Percentiles rank a stretch among this genome's conserved stretches.
phyloP scores from a whole-genome alignment of 768 basidiomycete species.

The Termitomyces sp. region DNA sequence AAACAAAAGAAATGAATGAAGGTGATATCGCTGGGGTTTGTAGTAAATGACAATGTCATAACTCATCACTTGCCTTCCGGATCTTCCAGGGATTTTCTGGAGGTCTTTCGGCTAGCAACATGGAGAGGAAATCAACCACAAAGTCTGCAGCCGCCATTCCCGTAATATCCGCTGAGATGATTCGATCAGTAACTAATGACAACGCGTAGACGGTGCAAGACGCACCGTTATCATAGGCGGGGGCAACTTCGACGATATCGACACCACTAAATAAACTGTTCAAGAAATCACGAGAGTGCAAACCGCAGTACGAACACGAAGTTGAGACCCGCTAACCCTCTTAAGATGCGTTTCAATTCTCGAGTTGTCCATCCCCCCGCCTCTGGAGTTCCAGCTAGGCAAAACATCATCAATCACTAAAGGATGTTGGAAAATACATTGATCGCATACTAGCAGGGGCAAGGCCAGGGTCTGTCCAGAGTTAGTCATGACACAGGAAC shows the following conservation, averaged over 20 bases:
- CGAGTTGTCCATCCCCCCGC: conserved; percentile 83
- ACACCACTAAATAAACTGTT: conserved; percentile 44
- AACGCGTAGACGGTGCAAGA: not conserved
- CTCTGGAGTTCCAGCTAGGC: conserved; percentile 77
- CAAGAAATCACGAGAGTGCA: not conserved
- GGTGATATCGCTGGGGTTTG: no score
- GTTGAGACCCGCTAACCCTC: conserved; percentile 76
- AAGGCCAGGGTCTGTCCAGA: conserved; percentile 58
- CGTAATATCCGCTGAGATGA: conserved; percentile 56
- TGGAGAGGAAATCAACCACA: conserved; percentile 64
- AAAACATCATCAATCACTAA: not conserved
- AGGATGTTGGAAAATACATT: not conserved
- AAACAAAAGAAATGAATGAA: not conserved
- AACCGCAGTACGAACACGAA: conserved; percentile 56
- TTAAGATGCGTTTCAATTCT: conserved; percentile 76
- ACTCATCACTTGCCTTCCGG: conserved; percentile 8
- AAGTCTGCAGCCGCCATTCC: conserved; percentile 67
- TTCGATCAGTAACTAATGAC: not conserved
- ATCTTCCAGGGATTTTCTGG: conserved; percentile 12
- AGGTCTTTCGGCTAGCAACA: conserved; percentile 48
- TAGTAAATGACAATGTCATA: conserved; percentile 3
- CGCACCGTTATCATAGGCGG: conserved; percentile 69
- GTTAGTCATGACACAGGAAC: not conserved
- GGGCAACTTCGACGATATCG: conserved; percentile 73
- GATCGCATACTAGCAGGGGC: conserved; percentile 69